phyloP scores from a whole-genome alignment of 2,329 filamentous ascomycete genomes.

The Alternaria dauci region DNA sequence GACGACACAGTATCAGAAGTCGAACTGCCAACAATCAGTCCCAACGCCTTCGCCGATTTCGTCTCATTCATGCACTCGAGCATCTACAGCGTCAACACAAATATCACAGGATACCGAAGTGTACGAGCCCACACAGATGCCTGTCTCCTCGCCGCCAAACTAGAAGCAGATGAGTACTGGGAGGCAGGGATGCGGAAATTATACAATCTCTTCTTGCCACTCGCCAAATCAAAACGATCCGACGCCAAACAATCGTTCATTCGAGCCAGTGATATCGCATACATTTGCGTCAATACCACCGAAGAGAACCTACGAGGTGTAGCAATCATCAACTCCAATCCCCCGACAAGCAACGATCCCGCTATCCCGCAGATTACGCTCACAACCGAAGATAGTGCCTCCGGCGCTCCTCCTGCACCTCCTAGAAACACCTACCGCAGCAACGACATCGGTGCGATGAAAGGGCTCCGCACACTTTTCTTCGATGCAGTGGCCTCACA shows the following conservation, averaged over 20 bases:
- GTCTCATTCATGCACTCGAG: conserved; percentile 25
- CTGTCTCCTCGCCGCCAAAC: conserved; percentile 20
- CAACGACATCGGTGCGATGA: background rate
- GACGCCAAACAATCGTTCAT: conserved; percentile 6
- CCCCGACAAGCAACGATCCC: background rate
- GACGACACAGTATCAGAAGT: background rate
- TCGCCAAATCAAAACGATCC: background rate
- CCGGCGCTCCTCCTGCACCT: background rate
- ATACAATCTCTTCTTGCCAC: conserved; percentile 15
- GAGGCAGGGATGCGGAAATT: conserved; percentile 21
- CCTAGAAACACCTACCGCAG: background rate
- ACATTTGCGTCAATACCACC: conserved; percentile 12
- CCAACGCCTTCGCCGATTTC: conserved; percentile 27
- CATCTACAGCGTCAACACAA: conserved; percentile 29
- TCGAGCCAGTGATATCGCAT: conserved; percentile 20
- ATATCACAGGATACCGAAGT: conserved; percentile 14
- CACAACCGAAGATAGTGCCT: background rate
- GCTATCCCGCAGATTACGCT: too few relatives aligned
- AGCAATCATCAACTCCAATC: background rate
- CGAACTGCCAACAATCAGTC: background rate
- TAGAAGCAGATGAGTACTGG: conserved; percentile 15
- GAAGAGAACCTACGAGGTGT: background rate
- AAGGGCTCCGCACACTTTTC: conserved; percentile 19
- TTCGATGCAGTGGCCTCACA: conserved; percentile 28
- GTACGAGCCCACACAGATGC: conserved; percentile 13